These are phyloP conservation scores for Lactarius akahatsu DNA, from an alignment of 768 basidiomycete species.

Conservation along the genomic window DNA sequence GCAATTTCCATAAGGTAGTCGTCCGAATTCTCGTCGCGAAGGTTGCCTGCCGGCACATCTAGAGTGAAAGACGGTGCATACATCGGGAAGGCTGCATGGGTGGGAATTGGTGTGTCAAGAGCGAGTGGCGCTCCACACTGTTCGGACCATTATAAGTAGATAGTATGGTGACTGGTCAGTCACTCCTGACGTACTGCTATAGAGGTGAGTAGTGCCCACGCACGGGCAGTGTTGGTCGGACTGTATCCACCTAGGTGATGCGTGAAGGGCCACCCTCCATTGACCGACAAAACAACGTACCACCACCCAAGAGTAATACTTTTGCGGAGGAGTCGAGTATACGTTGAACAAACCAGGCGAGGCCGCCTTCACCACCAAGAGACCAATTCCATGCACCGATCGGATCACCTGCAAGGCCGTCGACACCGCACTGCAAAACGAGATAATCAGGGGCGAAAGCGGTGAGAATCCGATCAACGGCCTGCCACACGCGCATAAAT, in stretches of 20 bases:
- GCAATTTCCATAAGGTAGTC: constrained; percentile 53
- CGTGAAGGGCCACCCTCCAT: neutral
- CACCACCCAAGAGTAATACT: constrained; percentile 75
- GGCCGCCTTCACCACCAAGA: constrained; percentile 51
- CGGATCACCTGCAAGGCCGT: constrained; percentile 84
- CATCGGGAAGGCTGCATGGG: constrained; percentile 66
- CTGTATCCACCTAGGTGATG: constrained; percentile 72
- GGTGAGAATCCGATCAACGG: constrained; percentile 58
- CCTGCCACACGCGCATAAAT: constrained; percentile 59
- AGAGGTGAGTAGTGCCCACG: constrained; percentile 83
- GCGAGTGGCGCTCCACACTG: constrained; percentile 57
- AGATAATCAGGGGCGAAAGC: constrained; percentile 75
- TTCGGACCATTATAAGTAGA: constrained; percentile 6
- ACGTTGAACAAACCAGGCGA: constrained; percentile 65
- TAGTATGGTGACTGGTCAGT: neutral
- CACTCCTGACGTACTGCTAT: constrained; percentile 54
- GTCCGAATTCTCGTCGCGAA: constrained; percentile 68
- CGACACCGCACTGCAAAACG: constrained; percentile 84
- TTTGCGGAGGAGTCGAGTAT: constrained; percentile 56
- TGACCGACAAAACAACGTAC: constrained; percentile 38
- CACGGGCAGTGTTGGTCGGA: constrained; percentile 78
- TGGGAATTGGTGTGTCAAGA: constrained; percentile 67
- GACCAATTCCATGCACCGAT: constrained; percentile 73
- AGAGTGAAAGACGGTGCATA: constrained; percentile 83
- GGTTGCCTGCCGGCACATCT: constrained; percentile 70